phyloP scores from a whole-genome alignment of 2,329 filamentous ascomycete genomes.

The Davidsoniella virescens region DNA sequence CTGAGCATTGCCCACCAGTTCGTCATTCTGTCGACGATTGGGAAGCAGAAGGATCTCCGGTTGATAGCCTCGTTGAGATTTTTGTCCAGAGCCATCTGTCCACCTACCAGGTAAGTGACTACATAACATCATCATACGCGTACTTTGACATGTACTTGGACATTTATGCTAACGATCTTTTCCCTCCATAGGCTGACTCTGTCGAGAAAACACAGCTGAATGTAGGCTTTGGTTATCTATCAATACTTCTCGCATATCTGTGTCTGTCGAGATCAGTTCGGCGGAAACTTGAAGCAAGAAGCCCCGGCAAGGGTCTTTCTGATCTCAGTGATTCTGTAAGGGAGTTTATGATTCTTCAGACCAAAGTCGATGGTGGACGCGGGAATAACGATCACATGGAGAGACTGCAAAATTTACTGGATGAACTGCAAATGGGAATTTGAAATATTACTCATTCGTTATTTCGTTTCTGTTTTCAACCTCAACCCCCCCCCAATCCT shows the following conservation, averaged over 20 bases:
- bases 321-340: slow-evolving; percentile 35
- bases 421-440: slow-evolving; percentile 19
- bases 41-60: slow-evolving; percentile 24
- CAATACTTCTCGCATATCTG: slow-evolving; percentile 69
- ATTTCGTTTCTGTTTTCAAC: not conserved
- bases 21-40: slow-evolving; percentile 24
- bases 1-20: slow-evolving; percentile 56
- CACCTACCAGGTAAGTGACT: slow-evolving; percentile 46
- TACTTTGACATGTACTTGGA: not conserved
- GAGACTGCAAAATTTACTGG: slow-evolving; percentile 22
- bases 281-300: slow-evolving; percentile 26
- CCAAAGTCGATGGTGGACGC: slow-evolving; percentile 29
- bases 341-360: slow-evolving; percentile 37
- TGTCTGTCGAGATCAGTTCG: slow-evolving; percentile 39
- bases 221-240: slow-evolving; percentile 73
- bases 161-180: slow-evolving; percentile 12
- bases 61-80: slow-evolving; percentile 44
- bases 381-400: slow-evolving; percentile 19
- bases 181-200: slow-evolving; percentile 40
- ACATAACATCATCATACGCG: not conserved
- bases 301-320: slow-evolving; percentile 27
- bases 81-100: slow-evolving; percentile 53
- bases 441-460: not conserved
- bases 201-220: slow-evolving; percentile 62
- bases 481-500: not conserved